A percentile compares a stretch with the other conserved stretches of the same genome.
phyloP scores from a whole-genome alignment of 169 alveolate species.

The Plasmodium relictum region DNA sequence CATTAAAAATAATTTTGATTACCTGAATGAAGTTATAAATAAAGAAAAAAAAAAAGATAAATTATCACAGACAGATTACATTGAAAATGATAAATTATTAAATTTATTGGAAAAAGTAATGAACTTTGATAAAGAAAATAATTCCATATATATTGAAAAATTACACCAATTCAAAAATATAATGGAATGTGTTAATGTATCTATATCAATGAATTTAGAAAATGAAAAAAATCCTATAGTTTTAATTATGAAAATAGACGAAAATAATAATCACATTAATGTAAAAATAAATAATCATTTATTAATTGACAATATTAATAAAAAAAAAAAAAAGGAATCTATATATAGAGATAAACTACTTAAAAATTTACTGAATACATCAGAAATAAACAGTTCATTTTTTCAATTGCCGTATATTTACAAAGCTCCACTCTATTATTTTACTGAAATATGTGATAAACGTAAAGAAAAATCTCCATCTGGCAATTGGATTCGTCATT shows the following conservation, averaged over 20 bases:
- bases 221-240: neutral
- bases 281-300: conserved; percentile 7
- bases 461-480: conserved; percentile 23
- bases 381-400: neutral
- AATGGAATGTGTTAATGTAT: conserved; percentile 4
- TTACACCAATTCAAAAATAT: conserved; percentile 7
- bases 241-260: neutral
- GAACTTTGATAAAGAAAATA: conserved; percentile 21
- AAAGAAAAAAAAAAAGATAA: conserved; percentile 24
- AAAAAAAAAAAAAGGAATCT: neutral
- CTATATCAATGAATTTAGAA: conserved; percentile 3
- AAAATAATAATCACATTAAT: neutral
- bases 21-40: neutral
- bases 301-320: neutral
- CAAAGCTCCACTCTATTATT: neutral
- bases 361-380: neutral
- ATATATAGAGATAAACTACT: neutral
- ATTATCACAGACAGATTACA: neutral
- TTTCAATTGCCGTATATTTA: neutral
- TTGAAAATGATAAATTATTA: neutral
- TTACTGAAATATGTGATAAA: conserved; percentile 35
- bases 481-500: conserved; percentile 38
- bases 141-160: conserved; percentile 17
- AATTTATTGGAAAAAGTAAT: conserved; percentile 21
- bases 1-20: conserved; percentile 20